Conservation (phyloP, 2,329 filamentous ascomycete genomes). For the Nemania sp. region DNA sequence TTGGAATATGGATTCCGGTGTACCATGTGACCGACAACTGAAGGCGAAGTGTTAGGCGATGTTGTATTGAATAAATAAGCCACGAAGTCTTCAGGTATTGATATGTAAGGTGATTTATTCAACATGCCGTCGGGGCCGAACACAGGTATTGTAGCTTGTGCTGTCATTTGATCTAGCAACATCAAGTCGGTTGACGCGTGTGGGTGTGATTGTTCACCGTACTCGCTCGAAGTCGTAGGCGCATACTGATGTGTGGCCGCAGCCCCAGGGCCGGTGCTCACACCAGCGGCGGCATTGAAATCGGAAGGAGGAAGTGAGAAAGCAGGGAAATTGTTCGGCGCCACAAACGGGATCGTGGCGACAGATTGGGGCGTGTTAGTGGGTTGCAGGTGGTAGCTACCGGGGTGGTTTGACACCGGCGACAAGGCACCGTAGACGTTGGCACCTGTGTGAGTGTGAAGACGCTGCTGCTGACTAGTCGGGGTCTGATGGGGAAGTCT, state of each 20-base stretch:
- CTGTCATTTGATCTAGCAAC: conserved; percentile 65
- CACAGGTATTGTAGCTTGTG: conserved; percentile 75
- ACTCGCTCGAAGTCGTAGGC: conserved; percentile 49
- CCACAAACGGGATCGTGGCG: conserved; percentile 54
- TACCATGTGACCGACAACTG: conserved; percentile 54
- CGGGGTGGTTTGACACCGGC: conserved; percentile 54
- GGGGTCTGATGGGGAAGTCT: conserved; percentile 48
- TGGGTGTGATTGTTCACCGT: conserved; percentile 48
- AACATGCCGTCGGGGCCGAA: conserved; percentile 80
- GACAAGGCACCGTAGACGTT: conserved; percentile 58
- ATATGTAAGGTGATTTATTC: conserved; percentile 81
- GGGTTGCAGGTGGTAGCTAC: conserved; percentile 53
- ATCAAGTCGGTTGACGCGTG: conserved; percentile 59
- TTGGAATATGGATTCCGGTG: conserved; percentile 52
- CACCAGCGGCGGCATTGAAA: conserved; percentile 51
- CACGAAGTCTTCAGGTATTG: conserved; percentile 85
- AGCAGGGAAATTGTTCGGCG: conserved; percentile 64
- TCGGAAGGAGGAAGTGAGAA: conserved; percentile 67
- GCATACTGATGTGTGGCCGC: conserved; percentile 44
- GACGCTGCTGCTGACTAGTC: conserved; percentile 49
- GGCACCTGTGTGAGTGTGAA: conserved; percentile 53
- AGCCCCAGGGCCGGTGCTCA: conserved; percentile 43
- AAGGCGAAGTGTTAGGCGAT: conserved; percentile 56
- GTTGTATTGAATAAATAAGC: conserved; percentile 80
- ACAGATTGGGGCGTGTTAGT: conserved; percentile 51